Percentiles rank a stretch among this genome's conserved stretches.
Conservation (phyloP, 495 filamentous ascomycete species). For the Aspergillus leporis region DNA sequence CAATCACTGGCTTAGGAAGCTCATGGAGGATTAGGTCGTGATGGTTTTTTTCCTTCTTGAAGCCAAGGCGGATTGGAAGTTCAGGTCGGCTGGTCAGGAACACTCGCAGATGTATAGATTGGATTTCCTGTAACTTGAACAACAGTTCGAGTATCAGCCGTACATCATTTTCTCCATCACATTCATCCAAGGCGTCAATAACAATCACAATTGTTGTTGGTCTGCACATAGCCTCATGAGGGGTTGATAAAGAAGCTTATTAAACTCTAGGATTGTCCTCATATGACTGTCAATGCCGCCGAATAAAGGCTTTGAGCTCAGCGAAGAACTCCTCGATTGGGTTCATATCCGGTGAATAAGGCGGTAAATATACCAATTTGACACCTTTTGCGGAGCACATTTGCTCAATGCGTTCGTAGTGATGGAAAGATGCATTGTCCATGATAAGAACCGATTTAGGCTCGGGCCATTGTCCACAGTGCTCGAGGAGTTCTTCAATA, state of each 20-base stretch:
- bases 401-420: conserved; percentile 21
- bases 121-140: conserved; percentile 15
- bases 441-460: conserved; percentile 38
- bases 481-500: conserved; percentile 34
- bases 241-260: background rate
- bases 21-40: conserved; percentile 29
- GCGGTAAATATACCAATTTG: too few species aligned
- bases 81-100: conserved; percentile 48
- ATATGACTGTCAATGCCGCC: background rate
- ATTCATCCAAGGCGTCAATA: conserved; percentile 57
- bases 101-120: conserved; percentile 20
- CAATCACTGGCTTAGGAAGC: conserved; percentile 18
- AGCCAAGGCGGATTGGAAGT: conserved; percentile 38
- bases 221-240: background rate
- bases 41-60: conserved; percentile 16
- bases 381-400: conserved; percentile 31
- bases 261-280: background rate
- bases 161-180: conserved; percentile 45
- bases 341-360: conserved; percentile 30
- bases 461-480: conserved; percentile 33
- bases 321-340: conserved; percentile 18
- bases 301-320: conserved; percentile 18
- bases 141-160: conserved; percentile 41
- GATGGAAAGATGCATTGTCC: too few species aligned
- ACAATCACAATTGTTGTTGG: conserved; percentile 18